These are phyloP conservation scores for Leavenworthia alabamica DNA, from an alignment of 345 rosid genomes.

Conservation along the genomic window DNA sequence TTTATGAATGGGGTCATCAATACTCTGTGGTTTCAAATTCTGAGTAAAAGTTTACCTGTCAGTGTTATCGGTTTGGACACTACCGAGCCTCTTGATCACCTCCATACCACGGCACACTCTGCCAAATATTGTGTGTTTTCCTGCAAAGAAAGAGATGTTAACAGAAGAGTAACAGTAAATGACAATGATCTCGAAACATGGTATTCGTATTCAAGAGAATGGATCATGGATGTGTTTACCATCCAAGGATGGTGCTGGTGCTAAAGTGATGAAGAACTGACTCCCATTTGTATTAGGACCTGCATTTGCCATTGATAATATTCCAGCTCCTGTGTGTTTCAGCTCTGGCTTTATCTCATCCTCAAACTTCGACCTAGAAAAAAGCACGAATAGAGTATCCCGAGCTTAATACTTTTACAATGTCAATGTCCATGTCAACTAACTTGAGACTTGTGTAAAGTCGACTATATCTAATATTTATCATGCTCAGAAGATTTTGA, in stretches of 20 bases:
- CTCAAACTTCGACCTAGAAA: conserved; percentile 73
- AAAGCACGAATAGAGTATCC: too few species aligned
- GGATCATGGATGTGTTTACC: too few species aligned
- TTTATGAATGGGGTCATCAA: too few species aligned
- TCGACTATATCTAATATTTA: too few species aligned
- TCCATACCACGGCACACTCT: conserved; percentile 92
- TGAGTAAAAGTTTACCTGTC: conserved; percentile 57
- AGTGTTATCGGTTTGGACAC: conserved; percentile 87
- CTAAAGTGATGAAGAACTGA: conserved; percentile 86
- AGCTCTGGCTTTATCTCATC: conserved; percentile 80
- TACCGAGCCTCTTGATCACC: conserved; percentile 90
- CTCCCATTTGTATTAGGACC: conserved; percentile 92
- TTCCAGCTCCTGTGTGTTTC: conserved; percentile 95
- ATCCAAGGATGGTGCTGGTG: conserved; percentile 79
- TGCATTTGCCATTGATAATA: conserved; percentile 94
- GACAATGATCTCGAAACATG: background rate
- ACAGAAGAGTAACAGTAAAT: background rate
- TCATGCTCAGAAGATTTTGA: too few species aligned
- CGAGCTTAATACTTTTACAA: background rate
- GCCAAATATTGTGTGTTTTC: conserved; percentile 94
- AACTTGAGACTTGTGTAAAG: background rate
- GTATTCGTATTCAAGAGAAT: too few species aligned
- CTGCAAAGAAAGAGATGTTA: conserved; percentile 32
- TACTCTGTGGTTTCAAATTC: too few species aligned
- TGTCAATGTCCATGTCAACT: background rate